Evolutionary conservation across 73 alveolate genomes (phyloP).

Genomic region (Paramecium primaurelia): DNA sequence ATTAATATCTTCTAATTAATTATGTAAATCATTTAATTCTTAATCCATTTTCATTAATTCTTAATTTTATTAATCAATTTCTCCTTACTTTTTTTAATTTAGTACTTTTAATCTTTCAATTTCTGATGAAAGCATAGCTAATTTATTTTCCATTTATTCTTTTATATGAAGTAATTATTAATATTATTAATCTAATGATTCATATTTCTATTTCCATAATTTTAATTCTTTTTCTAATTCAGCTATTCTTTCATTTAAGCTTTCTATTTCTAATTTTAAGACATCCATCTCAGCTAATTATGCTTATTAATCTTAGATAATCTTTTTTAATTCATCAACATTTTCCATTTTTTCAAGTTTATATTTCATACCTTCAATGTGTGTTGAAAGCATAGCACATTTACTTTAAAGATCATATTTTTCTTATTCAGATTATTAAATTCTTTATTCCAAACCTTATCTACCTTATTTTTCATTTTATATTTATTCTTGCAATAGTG

Average conservation of each 20-base stretch:
- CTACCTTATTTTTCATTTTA: background rate
- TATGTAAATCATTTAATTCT: background rate
- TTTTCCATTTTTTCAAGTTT: conserved; percentile 15
- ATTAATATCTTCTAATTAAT: background rate
- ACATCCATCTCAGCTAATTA: background rate
- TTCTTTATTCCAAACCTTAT: background rate
- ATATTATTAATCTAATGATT: background rate
- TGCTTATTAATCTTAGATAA: background rate
- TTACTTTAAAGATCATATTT: conserved; percentile 33
- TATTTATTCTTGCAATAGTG: background rate
- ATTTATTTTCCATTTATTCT: conserved; percentile 24
- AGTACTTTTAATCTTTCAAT: conserved; percentile 17
- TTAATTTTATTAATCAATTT: background rate
- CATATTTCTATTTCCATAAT: background rate
- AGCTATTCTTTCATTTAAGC: background rate
- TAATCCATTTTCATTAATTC: background rate
- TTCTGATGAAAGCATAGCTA: conserved; percentile 40
- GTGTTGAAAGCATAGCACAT: conserved; percentile 36
- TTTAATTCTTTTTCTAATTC: background rate
- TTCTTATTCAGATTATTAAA: conserved; percentile 9
- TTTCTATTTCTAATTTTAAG: background rate
- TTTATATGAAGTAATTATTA: background rate
- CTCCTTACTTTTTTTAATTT: background rate
- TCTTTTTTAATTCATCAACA: background rate
- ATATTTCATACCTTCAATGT: background rate